Conservation (phyloP, 192 early-diverging fungal genomes). For the Physocladia obscura region DNA sequence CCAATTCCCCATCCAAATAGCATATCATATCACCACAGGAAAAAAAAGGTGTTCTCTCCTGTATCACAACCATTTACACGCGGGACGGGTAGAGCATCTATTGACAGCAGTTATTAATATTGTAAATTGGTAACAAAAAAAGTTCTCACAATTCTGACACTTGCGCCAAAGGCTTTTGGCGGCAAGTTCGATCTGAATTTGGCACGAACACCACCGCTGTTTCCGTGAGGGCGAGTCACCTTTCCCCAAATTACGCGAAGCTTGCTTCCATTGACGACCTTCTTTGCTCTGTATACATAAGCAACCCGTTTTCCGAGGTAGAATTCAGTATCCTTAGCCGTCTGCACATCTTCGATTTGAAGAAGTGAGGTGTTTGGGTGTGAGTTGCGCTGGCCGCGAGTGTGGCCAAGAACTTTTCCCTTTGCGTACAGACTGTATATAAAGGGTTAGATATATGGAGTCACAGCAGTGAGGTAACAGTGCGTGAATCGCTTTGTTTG, state of each 20-base stretch:
- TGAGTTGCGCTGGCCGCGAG: conserved; percentile 89
- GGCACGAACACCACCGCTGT: conserved; percentile 92
- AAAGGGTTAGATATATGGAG: no score
- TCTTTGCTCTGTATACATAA: conserved; percentile 94
- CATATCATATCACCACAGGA: no score
- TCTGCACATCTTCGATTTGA: conserved; percentile 89
- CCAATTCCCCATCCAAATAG: no score
- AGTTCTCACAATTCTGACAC: conserved; percentile 70
- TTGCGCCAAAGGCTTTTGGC: conserved; percentile 88
- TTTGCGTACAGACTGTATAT: conserved; percentile 97
- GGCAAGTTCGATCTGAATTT: conserved; percentile 97
- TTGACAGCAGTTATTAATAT: no score
- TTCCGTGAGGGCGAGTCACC: conserved; percentile 93
- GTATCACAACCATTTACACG: no score
- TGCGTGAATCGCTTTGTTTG: no score
- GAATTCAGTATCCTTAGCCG: conserved; percentile 87
- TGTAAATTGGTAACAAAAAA: no score
- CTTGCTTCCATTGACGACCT: conserved; percentile 84
- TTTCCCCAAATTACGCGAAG: conserved; percentile 98
- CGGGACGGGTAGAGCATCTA: conserved; percentile 92
- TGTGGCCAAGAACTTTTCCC: conserved; percentile 93
- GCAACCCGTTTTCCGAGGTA: conserved; percentile 99
- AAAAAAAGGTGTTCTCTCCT: no score
- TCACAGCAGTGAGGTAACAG: no score
- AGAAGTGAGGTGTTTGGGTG: conserved; percentile 87